phyloP scores from a whole-genome alignment of 331 rosid genomes.

The Quercus lobata region DNA sequence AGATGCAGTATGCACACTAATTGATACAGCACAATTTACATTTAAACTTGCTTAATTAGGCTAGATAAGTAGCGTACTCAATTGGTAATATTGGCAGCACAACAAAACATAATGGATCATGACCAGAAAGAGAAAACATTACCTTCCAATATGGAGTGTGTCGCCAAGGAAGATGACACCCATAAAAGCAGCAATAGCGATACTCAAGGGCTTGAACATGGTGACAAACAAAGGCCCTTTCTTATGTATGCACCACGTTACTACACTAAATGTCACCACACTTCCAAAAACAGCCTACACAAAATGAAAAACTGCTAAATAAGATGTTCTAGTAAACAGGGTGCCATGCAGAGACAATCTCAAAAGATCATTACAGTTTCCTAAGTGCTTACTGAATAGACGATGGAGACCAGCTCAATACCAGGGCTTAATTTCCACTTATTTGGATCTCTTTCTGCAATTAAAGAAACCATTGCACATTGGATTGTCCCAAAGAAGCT shows the following conservation, averaged over 20 bases:
- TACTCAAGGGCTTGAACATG: slow-evolving; percentile 60
- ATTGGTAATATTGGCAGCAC: background rate
- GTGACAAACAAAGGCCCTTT: slow-evolving; percentile 68
- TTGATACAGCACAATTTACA: background rate
- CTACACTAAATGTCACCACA: slow-evolving; percentile 40
- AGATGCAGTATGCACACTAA: background rate
- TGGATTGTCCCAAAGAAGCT: slow-evolving; percentile 70
- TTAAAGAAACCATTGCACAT: slow-evolving; percentile 37
- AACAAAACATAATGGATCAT: background rate
- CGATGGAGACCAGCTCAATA: slow-evolving; percentile 43
- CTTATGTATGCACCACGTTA: slow-evolving; percentile 50
- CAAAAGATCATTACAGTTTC: background rate
- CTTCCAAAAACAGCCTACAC: slow-evolving; percentile 48
- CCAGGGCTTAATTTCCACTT: slow-evolving; percentile 49
- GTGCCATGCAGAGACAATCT: background rate
- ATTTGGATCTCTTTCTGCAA: slow-evolving; percentile 41
- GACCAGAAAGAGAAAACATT: background rate
- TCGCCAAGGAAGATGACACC: slow-evolving; percentile 58
- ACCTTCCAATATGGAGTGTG: slow-evolving; percentile 59
- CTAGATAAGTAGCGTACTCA: background rate
- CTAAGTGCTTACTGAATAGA: slow-evolving; percentile 53
- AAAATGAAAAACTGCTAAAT: background rate
- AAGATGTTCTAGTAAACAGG: background rate
- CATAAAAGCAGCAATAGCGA: slow-evolving; percentile 58
- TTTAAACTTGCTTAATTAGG: background rate